Base-by-base conservation (phyloP, 2,329 filamentous ascomycete genomes). In the Verticillium dahliae region DNA sequence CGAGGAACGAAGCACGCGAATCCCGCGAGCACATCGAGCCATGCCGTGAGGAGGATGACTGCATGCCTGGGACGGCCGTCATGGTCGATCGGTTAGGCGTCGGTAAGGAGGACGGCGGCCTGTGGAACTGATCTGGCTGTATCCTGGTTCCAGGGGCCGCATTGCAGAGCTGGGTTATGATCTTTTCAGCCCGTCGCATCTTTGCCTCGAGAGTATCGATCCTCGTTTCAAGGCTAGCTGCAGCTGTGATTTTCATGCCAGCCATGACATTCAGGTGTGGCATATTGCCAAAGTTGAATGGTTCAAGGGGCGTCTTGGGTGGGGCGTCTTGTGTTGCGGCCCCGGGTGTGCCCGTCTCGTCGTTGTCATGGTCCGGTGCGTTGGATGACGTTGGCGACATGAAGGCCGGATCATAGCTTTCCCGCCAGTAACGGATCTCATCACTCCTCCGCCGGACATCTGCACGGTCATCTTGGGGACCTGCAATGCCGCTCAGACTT, bases 401-500 rank as follows among this genome's bases (percentile, higher is more conserved):
- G 58, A 81, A 75, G 1, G 77, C 78, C 1, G 78, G 78, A 56
- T 80, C 81, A 65, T 85, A 85, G 64, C 85, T 87, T 67, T 84
- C 81, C 63, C 86, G 79, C 85, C 85, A 88, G 67, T 85, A 85
- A 13, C 83, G 81, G 45, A 88, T 86, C 70, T 89, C 86, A 61
- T 86, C 84, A 68, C 84, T 88, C 35, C 85, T 80, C 39, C 84
- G 80, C 54, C 85, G 79, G 4, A 62, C 45, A 41, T 62, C 62
- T 4, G 62, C 27, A 11, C 63, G 56, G n/a, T 62, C 13, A 39
- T 38, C n/a, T 60, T 62, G 18, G 60, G 63, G 15, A 64, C 57
- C 27, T 22, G 45, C 62, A 22, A 87, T 73, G 10, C 84, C 82
- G 0, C 84, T 85, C 11, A 88, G 70, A 65, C 85, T 88, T 57